Conservation (phyloP, 768 basidiomycete genomes). For the Amylocystis lapponica region DNA sequence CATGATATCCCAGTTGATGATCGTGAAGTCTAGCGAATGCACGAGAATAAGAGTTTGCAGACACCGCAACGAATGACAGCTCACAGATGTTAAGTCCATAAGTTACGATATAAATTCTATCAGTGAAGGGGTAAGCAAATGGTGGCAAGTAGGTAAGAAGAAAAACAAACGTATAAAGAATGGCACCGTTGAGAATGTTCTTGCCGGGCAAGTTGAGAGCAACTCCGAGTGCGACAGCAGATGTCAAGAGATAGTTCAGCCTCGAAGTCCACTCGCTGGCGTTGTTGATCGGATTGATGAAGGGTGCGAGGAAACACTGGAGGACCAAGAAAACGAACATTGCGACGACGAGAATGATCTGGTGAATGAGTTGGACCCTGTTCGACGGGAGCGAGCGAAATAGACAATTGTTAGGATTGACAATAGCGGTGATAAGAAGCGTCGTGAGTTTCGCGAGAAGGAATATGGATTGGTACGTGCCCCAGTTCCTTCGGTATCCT, state of each 20-base stretch:
- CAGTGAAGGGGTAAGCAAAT: background rate
- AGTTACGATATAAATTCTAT: conserved; percentile 46
- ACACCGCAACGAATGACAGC: conserved; percentile 12
- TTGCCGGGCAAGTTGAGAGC: conserved; percentile 52
- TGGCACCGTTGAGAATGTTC: conserved; percentile 50
- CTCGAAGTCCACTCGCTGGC: conserved; percentile 72
- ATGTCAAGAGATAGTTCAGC: conserved; percentile 62
- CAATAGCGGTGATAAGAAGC: conserved; percentile 57
- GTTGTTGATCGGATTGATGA: conserved; percentile 66
- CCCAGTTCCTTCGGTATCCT: conserved; percentile 72
- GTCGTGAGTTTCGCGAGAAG: conserved; percentile 68
- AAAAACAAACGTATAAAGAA: conserved; percentile 55
- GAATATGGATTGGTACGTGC: conserved; percentile 56
- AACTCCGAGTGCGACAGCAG: conserved; percentile 57
- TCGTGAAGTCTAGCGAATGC: conserved; percentile 48
- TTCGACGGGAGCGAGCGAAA: conserved; percentile 52
- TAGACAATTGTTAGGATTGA: conserved; percentile 68
- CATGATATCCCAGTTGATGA: conserved; percentile 46
- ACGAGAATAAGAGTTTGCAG: too few relatives aligned
- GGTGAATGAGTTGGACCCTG: conserved; percentile 51
- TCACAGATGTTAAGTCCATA: conserved; percentile 65
- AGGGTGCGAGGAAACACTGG: conserved; percentile 58
- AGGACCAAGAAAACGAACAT: conserved; percentile 54
- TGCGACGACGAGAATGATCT: conserved; percentile 51
- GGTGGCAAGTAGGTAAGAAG: background rate